Conservation (phyloP, 345 rosid species). For the Aethionema arabicum region DNA sequence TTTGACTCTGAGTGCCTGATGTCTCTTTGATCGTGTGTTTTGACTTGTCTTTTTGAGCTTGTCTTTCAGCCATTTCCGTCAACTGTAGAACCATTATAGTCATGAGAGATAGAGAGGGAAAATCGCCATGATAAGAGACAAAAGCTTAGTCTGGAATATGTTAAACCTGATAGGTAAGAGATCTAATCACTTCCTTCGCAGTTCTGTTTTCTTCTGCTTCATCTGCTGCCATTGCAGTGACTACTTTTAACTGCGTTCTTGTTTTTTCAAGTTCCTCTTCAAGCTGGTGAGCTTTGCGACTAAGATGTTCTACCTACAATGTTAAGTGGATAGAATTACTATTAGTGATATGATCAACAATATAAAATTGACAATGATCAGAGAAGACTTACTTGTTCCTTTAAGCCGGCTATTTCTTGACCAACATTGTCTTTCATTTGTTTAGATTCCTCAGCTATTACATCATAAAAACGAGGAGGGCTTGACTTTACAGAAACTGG, state of each 20-base stretch:
- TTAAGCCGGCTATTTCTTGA: constrained; percentile 58
- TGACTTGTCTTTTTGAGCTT: constrained; percentile 43
- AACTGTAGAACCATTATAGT: constrained; percentile 44
- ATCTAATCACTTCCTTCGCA: constrained; percentile 77
- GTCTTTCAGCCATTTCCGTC: constrained; percentile 58
- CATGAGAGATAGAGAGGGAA: background rate
- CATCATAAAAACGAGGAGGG: constrained; percentile 50
- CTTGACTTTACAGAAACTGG: constrained; percentile 54
- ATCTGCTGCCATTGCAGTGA: constrained; percentile 67
- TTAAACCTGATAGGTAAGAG: constrained; percentile 75
- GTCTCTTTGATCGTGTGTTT: constrained; percentile 31
- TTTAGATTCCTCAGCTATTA: constrained; percentile 50
- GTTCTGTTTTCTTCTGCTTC: constrained; percentile 87
- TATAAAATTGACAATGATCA: constrained; percentile 2
- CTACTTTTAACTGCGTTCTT: constrained; percentile 57
- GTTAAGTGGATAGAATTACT: constrained; percentile 11
- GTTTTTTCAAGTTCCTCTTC: constrained; percentile 77
- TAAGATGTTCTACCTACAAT: constrained; percentile 72
- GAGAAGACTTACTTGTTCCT: constrained; percentile 58
- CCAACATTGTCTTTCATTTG: constrained; percentile 44
- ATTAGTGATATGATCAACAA: constrained; percentile 5
- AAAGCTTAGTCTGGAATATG: constrained; percentile 6
- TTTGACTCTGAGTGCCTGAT: constrained; percentile 22
- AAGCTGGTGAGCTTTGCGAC: constrained; percentile 52
- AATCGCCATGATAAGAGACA: background rate